phyloP scores from a whole-genome alignment of 495 filamentous ascomycete genomes.

The Trichocladium uniseriatum region DNA sequence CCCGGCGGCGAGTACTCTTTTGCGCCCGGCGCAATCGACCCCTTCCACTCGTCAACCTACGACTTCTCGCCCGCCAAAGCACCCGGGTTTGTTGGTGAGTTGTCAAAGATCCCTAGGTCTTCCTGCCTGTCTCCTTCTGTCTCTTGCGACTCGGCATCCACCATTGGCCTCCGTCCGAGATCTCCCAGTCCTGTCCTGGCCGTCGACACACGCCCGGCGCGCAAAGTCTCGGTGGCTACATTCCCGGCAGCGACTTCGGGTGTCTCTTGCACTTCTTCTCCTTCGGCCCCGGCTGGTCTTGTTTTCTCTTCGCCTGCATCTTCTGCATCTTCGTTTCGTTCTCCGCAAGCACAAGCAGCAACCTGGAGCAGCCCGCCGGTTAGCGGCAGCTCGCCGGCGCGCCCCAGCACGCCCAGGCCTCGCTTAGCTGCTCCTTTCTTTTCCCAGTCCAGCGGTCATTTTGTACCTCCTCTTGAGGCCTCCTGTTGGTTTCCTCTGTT shows the following conservation, averaged over 20 bases:
- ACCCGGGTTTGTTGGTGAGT: constrained; percentile 73
- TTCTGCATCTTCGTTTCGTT: constrained; percentile 18
- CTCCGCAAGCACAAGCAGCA: constrained; percentile 11
- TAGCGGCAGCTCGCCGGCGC: constrained; percentile 16
- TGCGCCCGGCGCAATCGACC: constrained; percentile 36
- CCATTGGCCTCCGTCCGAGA: constrained; percentile 18
- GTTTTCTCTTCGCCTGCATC: constrained; percentile 44
- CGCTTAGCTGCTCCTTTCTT: constrained; percentile 32
- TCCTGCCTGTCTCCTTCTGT: constrained; percentile 19
- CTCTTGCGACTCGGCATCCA: constrained; percentile 28
- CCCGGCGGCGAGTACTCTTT: constrained; percentile 49
- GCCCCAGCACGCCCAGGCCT: constrained; percentile 16
- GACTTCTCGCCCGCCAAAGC: constrained; percentile 48
- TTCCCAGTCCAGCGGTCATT: constrained; percentile 52
- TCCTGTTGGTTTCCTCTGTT: constrained; percentile 54
- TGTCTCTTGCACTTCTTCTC: constrained; percentile 8
- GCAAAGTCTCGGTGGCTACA: constrained; percentile 21
- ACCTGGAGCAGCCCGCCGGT: constrained; percentile 28
- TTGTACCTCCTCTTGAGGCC: constrained; percentile 50
- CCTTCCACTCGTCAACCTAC: constrained; percentile 45
- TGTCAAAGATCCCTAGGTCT: constrained; percentile 29
- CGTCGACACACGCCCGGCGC: constrained; percentile 28
- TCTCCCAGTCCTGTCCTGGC: constrained; percentile 15
- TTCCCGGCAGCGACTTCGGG: constrained; percentile 20
- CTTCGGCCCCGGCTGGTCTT: constrained; percentile 22